Evolutionary conservation across 23 red algal species (phyloP).

Genomic region (Gracilariopsis chorda): DNA sequence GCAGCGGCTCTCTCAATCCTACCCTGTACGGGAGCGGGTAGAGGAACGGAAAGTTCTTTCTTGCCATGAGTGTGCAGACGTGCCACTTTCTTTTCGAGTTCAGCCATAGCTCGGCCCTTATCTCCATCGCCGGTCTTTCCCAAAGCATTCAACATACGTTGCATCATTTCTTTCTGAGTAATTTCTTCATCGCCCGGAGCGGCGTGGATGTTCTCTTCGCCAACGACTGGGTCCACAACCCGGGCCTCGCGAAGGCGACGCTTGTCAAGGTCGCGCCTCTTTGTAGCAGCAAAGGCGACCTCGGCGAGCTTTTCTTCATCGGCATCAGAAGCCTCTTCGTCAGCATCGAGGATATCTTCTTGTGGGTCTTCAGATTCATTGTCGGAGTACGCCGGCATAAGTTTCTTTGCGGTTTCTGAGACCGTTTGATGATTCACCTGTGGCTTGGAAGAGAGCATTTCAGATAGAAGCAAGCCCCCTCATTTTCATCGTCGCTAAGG

Average conservation of each 20-base stretch:
- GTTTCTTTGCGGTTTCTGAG: background rate
- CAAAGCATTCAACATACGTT: constrained; percentile 23
- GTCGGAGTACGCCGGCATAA: background rate
- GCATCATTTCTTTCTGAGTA: constrained; percentile 36
- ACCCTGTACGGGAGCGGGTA: constrained; percentile 1
- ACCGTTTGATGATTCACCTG: background rate
- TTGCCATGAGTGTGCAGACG: constrained; percentile 8
- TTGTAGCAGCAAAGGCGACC: constrained; percentile 21
- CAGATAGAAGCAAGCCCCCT: background rate
- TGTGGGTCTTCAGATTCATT: background rate
- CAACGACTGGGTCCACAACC: background rate
- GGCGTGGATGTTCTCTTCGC: background rate
- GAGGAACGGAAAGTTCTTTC: constrained; percentile 18
- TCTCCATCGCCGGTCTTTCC: constrained; percentile 5
- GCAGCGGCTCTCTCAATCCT: constrained; percentile 14
- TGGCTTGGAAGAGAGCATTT: background rate
- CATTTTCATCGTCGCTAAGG: background rate
- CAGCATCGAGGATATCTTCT: constrained; percentile 15
- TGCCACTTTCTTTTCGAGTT: constrained; percentile 39
- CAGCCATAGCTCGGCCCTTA: background rate
- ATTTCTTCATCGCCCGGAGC: background rate
- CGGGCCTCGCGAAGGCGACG: background rate
- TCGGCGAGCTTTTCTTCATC: constrained; percentile 8
- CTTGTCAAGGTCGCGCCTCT: constrained; percentile 1
- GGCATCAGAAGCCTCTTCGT: constrained; percentile 1